These are phyloP conservation scores for Allium sativum DNA, from an alignment of 106 monocot species.

Conservation along the genomic window DNA sequence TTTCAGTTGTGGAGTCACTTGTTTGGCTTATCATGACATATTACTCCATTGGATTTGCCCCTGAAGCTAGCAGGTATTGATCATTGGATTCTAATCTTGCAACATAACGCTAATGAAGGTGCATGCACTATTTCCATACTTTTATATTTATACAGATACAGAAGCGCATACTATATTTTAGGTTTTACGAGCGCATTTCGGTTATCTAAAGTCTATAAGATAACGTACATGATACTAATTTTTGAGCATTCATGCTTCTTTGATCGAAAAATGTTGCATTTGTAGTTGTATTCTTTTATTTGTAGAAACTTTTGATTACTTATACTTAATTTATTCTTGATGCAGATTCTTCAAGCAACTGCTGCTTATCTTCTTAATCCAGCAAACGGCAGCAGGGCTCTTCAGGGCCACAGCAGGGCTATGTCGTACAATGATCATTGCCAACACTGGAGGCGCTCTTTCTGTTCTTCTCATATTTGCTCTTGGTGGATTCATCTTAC, in stretches of 20 bases:
- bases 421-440: slow-evolving; percentile 43
- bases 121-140: neutral
- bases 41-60: slow-evolving; percentile 64
- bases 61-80: slow-evolving; percentile 51
- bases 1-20: slow-evolving; percentile 49
- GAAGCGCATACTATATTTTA: neutral
- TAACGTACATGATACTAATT: neutral
- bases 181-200: neutral
- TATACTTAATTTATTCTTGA: neutral
- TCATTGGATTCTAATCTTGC: neutral
- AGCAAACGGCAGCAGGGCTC: slow-evolving; percentile 66
- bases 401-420: slow-evolving; percentile 42
- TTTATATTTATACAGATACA: neutral
- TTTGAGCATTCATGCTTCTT: neutral
- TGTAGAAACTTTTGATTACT: neutral
- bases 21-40: slow-evolving; percentile 63
- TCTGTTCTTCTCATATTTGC: slow-evolving; percentile 36
- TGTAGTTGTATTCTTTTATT: neutral
- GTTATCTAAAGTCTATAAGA: neutral
- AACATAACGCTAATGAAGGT: too few relatives aligned
- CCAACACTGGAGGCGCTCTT: slow-evolving; percentile 50
- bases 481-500: slow-evolving; percentile 65
- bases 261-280: neutral
- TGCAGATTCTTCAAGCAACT: slow-evolving; percentile 74
- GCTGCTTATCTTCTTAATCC: slow-evolving; percentile 40